Conservation (phyloP, 257 asterid genomes). For the Galeopsis tetrahit region DNA sequence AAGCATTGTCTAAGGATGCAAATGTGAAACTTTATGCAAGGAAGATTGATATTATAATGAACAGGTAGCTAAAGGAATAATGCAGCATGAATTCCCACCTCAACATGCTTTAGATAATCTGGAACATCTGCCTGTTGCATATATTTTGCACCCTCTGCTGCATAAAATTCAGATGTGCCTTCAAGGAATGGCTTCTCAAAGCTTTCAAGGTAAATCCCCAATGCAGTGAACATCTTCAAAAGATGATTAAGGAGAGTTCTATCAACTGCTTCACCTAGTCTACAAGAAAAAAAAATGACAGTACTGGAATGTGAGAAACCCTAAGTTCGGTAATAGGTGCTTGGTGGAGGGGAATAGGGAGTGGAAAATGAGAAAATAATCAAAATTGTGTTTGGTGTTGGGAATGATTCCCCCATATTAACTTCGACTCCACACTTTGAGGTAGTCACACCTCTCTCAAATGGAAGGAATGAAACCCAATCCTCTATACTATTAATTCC, state of each 20-base stretch:
- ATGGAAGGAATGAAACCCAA: not conserved
- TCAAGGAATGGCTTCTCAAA: slow-evolving; percentile 97
- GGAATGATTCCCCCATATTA: not conserved
- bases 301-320: slow-evolving; percentile 17
- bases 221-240: slow-evolving; percentile 95
- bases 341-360: not conserved
- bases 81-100: slow-evolving; percentile 54
- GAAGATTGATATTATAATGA: slow-evolving; percentile 2
- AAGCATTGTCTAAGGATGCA: not conserved
- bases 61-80: slow-evolving; percentile 9
- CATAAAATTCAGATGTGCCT: slow-evolving; percentile 92
- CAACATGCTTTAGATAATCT: slow-evolving; percentile 89
- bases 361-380: not conserved
- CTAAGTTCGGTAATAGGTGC: not conserved
- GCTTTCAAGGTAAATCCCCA: slow-evolving; percentile 94
- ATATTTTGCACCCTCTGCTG: slow-evolving; percentile 91
- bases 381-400: not conserved
- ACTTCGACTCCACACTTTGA: not conserved
- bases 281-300: slow-evolving; percentile 40
- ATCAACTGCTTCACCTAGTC: slow-evolving; percentile 94
- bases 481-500: not conserved
- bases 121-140: slow-evolving; percentile 98
- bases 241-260: slow-evolving; percentile 97
- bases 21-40: not conserved
- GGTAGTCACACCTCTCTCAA: not conserved